Evolutionary conservation across 2,329 filamentous ascomycete species (phyloP).

Genomic region (Mariannaea sp.): DNA sequence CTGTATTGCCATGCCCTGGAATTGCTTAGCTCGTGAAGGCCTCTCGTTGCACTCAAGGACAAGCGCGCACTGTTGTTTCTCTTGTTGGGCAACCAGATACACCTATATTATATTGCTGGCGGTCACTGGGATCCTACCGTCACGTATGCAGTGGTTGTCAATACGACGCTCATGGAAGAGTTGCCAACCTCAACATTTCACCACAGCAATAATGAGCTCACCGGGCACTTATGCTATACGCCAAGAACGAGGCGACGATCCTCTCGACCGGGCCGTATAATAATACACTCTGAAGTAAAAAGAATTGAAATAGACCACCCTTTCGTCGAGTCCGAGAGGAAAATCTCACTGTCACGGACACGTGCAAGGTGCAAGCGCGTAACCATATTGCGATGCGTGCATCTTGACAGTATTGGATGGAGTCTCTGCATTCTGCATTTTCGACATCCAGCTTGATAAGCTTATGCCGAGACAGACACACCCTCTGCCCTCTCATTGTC

Average conservation of each 20-base stretch:
- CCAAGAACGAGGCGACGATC: constrained; percentile 30
- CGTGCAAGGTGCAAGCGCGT: constrained; percentile 20
- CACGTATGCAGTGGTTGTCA: background rate
- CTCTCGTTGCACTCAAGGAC: too few species aligned
- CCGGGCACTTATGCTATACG: constrained; percentile 32
- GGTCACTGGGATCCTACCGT: constrained; percentile 13
- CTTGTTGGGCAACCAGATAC: too few species aligned
- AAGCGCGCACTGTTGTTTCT: too few species aligned
- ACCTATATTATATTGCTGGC: too few species aligned
- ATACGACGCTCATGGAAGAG: background rate
- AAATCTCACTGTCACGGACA: constrained; percentile 33
- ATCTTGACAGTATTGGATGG: constrained; percentile 23
- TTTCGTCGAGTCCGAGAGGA: constrained; percentile 10
- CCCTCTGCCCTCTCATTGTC: constrained; percentile 12
- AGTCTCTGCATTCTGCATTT: constrained; percentile 30
- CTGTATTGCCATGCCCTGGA: too few species aligned
- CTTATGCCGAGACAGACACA: constrained; percentile 22
- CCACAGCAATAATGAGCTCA: constrained; percentile 12
- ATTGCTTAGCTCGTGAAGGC: constrained; percentile 5
- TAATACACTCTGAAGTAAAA: too few species aligned
- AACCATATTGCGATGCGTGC: constrained; percentile 34
- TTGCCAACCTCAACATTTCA: constrained; percentile 17
- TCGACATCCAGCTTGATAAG: constrained; percentile 15
- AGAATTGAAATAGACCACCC: constrained; percentile 15
- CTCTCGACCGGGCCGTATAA: constrained; percentile 23